phyloP scores from a whole-genome alignment of 306 rosid genomes.

The Abrus pulchellus region DNA sequence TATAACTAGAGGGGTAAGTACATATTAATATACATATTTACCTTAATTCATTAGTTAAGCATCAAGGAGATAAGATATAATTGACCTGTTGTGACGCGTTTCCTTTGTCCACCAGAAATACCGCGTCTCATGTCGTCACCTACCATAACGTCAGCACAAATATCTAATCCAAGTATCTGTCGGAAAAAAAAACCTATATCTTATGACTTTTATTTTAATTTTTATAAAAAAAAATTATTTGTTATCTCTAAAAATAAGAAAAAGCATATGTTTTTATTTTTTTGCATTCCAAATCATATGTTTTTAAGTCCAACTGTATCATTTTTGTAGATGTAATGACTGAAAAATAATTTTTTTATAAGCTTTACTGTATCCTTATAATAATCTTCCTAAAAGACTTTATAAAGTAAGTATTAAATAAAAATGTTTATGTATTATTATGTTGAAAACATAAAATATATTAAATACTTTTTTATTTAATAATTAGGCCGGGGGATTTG shows the following conservation, averaged over 20 bases:
- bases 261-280: no score
- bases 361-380: no score
- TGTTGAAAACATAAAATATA: no score
- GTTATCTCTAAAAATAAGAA: neutral
- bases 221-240: neutral
- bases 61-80: neutral
- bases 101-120: constrained; percentile 66
- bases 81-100: constrained; percentile 62
- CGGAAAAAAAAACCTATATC: neutral
- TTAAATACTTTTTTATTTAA: no score
- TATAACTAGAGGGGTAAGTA: constrained; percentile 52
- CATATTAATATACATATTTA: neutral
- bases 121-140: constrained; percentile 63
- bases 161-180: constrained; percentile 63
- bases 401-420: no score
- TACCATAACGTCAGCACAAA: constrained; percentile 57
- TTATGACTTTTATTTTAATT: neutral
- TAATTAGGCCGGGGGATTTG: no score
- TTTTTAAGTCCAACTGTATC: no score
- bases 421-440: no score
- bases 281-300: no score
- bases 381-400: no score
- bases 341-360: neutral
- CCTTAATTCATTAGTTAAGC: neutral
- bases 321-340: no score